Conservation (phyloP, 2,329 filamentous ascomycete species). For the Botrytis paeoniae region DNA sequence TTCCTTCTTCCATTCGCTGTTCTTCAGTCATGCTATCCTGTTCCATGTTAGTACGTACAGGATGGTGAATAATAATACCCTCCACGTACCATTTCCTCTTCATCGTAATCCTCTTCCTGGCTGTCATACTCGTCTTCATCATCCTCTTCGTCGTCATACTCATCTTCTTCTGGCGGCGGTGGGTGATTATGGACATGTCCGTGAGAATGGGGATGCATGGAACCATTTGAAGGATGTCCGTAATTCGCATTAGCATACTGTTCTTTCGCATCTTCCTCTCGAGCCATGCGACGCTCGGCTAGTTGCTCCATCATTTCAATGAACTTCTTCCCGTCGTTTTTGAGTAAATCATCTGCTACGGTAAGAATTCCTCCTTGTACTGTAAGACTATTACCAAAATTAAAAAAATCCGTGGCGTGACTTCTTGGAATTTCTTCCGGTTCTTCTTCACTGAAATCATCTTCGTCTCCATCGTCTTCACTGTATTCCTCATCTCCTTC, state of each 20-base stretch:
- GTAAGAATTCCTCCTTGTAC: constrained; percentile 98
- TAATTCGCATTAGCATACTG: constrained; percentile 58
- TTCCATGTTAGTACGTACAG: constrained; percentile 42
- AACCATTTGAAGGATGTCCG: constrained; percentile 55
- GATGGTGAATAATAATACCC: constrained; percentile 24
- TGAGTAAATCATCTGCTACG: constrained; percentile 95
- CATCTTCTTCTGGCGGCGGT: constrained; percentile 68
- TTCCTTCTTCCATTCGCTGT: constrained; percentile 97
- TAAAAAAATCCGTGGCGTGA: constrained; percentile 83
- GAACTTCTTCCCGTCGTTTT: constrained; percentile 99
- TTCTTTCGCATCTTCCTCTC: constrained; percentile 82
- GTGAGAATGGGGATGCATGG: constrained; percentile 42
- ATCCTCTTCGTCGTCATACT: constrained; percentile 60
- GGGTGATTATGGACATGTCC: constrained; percentile 59
- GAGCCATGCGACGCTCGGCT: constrained; percentile 93
- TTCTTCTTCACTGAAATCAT: constrained; percentile 67
- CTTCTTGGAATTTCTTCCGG: constrained; percentile 62
- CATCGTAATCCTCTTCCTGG: constrained; percentile 67
- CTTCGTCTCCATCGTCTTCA: constrained; percentile 56
- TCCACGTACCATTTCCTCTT: constrained; percentile 66
- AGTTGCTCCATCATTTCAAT: constrained; percentile 99
- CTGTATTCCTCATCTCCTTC: constrained; percentile 46
- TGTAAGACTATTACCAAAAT: constrained; percentile 94
- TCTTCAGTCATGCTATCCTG: constrained; percentile 97
- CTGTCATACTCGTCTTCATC: constrained; percentile 61